Conservation (phyloP, 768 basidiomycete species). For the Panellus pusillus region DNA sequence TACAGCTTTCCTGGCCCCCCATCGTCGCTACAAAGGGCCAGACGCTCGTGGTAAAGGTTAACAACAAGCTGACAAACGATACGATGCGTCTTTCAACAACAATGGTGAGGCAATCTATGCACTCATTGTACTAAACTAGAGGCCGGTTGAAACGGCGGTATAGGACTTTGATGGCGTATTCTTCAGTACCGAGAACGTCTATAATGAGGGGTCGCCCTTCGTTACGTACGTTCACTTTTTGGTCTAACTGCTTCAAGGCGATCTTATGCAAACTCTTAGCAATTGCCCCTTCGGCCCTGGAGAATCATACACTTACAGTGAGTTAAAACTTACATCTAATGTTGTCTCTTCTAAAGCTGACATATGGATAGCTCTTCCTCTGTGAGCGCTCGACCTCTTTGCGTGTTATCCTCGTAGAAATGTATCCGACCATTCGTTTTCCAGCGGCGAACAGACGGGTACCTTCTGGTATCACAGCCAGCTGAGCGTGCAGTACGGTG, state of each 20-base stretch:
- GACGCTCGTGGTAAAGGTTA: slow-evolving; percentile 6
- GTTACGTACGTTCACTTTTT: slow-evolving; percentile 4
- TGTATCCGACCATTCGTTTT: background rate
- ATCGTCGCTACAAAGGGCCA: slow-evolving; percentile 13
- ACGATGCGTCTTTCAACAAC: slow-evolving; percentile 13
- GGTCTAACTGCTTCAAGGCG: background rate
- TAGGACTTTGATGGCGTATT: slow-evolving; percentile 15
- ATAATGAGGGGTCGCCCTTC: slow-evolving; percentile 11
- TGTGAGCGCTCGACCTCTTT: too few species aligned
- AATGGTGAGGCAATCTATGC: too few species aligned
- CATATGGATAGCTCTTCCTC: too few species aligned
- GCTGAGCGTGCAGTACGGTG: slow-evolving; percentile 35
- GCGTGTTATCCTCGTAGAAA: too few species aligned
- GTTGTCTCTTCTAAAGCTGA: too few species aligned
- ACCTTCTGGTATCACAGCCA: slow-evolving; percentile 39
- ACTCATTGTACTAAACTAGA: too few species aligned
- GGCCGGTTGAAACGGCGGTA: too few species aligned
- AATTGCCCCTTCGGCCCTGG: slow-evolving; percentile 11
- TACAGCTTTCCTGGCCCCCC: slow-evolving; percentile 15
- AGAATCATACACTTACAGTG: slow-evolving; percentile 14
- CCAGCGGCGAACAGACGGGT: slow-evolving; percentile 31
- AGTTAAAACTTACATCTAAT: too few species aligned
- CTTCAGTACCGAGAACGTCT: slow-evolving; percentile 5
- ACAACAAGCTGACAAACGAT: slow-evolving; percentile 15
- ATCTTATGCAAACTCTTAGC: background rate